Evolutionary conservation across 805 yeast genomes (phyloP), one percentile per base, ranked within the genome.

Genomic region (Peterozyma xylosa): DNA sequence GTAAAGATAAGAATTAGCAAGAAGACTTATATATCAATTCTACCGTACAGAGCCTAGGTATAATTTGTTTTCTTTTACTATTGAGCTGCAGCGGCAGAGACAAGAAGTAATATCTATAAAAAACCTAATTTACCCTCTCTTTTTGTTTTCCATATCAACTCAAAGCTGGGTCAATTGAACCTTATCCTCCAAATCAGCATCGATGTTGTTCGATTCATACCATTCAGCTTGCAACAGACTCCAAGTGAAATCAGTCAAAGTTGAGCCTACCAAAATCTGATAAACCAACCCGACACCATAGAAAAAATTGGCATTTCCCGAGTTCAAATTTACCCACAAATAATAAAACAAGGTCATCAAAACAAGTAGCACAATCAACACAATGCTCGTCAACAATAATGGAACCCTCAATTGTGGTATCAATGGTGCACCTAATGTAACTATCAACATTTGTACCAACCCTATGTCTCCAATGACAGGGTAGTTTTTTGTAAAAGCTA

Each of bases 251-350:
- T 93, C 98, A 41, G 42, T 36, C 15, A 45, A 40, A 2, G 47
- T 41, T 41, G 42, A 45, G 9, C 43, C 47, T 37, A 82, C 72
- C 14, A 89, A 55, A 2, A 86, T 68, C 0, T 86, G 81, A 61
- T 88, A 83, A 2, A 83, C 86, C 46, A 93, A 71, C 3, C 93
- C 87, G 54, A 93, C 85, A 34, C 98, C 96, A 66, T 91, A 93
- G 67, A 89, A 93, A 68, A 93, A 93, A 63, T 93, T 93, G 42
- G 96, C 82, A 64, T 93, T 93, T 27, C 99, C 99, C 30, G 93
- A 87, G 11, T 96, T 96, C 46, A 87, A 70, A 46, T 82, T 84
- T 52, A 91, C 86, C 99, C 99, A 93, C 47, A 93, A 74, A 60
- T 88, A 88, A 66, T 89, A 89, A 59, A 91, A 93, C 9, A 87